These are phyloP conservation scores for Mycosarcoma mackinlayi DNA, from an alignment of 1,284 basidiomycete genomes.

Conservation along the genomic window DNA sequence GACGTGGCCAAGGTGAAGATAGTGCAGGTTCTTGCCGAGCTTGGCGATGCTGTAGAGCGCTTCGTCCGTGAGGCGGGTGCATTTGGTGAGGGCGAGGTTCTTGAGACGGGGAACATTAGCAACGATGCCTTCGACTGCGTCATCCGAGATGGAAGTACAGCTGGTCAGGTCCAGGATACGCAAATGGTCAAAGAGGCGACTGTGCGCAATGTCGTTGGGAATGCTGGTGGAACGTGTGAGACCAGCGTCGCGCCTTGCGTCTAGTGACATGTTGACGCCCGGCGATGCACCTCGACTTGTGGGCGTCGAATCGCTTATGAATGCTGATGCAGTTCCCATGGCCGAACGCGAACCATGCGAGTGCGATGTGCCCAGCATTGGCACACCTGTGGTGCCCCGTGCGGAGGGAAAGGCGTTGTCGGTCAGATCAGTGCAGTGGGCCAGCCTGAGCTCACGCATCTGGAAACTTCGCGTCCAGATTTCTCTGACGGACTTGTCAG, in stretches of 20 bases:
- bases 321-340: constrained; percentile 4
- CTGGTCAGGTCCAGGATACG: constrained; percentile 75
- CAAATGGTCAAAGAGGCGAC: constrained; percentile 61
- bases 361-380: constrained; percentile 43
- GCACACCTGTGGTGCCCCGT: constrained; percentile 31
- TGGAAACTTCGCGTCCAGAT: constrained; percentile 83
- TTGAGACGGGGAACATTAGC: constrained; percentile 88
- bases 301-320: constrained; percentile 41
- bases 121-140: constrained; percentile 88
- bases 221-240: constrained; percentile 25
- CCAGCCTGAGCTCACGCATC: constrained; percentile 90
- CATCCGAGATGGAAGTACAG: constrained; percentile 84
- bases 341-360: constrained; percentile 18
- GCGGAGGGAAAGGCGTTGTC: constrained; percentile 85
- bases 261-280: constrained; percentile 6
- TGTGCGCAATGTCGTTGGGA: constrained; percentile 34
- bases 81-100: constrained; percentile 92
- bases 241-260: constrained; percentile 9
- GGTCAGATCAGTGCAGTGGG: constrained; percentile 81
- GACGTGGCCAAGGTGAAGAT: constrained; percentile 94
- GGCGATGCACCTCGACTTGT: constrained; percentile 50
- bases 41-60: constrained; percentile 85
- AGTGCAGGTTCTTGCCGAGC: constrained; percentile 91
- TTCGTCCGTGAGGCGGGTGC: constrained; percentile 83
- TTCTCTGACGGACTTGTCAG: constrained; percentile 81